Base-by-base conservation (phyloP, 495 filamentous ascomycete genomes). In the Aspergillus cristatus region DNA sequence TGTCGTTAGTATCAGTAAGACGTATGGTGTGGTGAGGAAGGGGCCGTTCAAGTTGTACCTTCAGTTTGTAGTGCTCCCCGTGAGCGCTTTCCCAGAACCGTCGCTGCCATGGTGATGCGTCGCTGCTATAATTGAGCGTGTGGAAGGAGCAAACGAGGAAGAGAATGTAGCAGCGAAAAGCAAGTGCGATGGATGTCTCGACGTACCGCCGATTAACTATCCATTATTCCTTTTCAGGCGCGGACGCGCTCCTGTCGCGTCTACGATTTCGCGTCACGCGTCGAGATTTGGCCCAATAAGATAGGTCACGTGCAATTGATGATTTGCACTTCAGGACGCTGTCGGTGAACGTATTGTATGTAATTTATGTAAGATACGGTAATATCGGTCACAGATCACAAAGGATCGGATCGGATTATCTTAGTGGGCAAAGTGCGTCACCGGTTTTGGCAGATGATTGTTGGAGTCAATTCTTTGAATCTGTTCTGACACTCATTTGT, bases 51-150 rank as follows among this genome's bases (percentile, higher is more conserved):
- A n/a, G 18, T 20, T 18, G 52, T 81, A 86, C 84, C 78, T 58
- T 67, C 60, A 35, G 48, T 28, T 31, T 48, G 68, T 48, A 53
- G 57, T 46, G 45, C 65, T 62, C 54, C 62, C 59, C 67, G 79
- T 67, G 57, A 72, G 73, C 86, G 78, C 75, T 93, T 88, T 55
- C 82, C 81, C 36, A 86, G 65, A 35, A 80, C 71, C 38, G 75
- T 69, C 45, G 71, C 65, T 47, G 73, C 68, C 82, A 86, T 87
- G 24, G 48, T 57, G 43, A 46, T 42, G 35, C 50, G 36, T 14
- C 17, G 34, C 17, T 33, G 14, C 24, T 31, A 14, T 12, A 22
- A 17, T 40, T 12, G 31, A 34, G 16, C 41, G 28, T 40, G 28
- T 37, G 48, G 51, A 34, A 53, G 46, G 41, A 53, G 45, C 45